Base-by-base conservation (phyloP, 495 filamentous ascomycete species). In the Tuber brumale region DNA sequence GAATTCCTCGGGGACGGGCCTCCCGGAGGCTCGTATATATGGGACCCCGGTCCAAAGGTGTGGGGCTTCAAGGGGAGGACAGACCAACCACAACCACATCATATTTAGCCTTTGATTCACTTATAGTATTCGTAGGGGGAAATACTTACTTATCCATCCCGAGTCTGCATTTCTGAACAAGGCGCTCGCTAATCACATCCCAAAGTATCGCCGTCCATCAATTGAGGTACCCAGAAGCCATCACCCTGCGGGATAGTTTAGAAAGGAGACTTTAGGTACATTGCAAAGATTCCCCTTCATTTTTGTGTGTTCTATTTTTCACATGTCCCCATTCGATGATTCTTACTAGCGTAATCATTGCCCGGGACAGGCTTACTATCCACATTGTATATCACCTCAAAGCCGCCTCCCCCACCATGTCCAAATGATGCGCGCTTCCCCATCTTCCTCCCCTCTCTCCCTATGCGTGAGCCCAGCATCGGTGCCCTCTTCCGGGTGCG, bases 151-250 rank as follows among this genome's bases (percentile, higher is more conserved):
- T 70, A 27, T 69, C 70, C 41, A 44, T 31, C 8, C 80, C 80
- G 71, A 82, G 69, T 69, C 45, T 75, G 51, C 81, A 82, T 41
- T 74, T 75, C 70, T 82, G 80, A 4, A 82, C 81, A n/a, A 72
- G 57, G 14, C 77, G 73, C 69, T 82, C 77, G 4, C 76, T 82
- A 12, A 72, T 48, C n/a, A 94, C 86, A 71, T 91, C 87, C 88
- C 94, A 92, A 3, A 94, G 75, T 73, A 90, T 86, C 0, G 90
- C 85, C 31, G 83, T 85, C 93, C 93, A 27, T 85, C 79, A 69
- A 97, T 94, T 77, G 94, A 92, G 16, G 89, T 89, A 35, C 91
- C 94, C 27, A 91, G 86, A 66, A 98, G 86, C 86, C 89, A 93
- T 18, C 87, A 84, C 1, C 92, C 94, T 19, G 88, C 84, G 14